Base-by-base conservation (phyloP, 1,284 basidiomycete genomes). In the Pyrrhoderma noxium region DNA sequence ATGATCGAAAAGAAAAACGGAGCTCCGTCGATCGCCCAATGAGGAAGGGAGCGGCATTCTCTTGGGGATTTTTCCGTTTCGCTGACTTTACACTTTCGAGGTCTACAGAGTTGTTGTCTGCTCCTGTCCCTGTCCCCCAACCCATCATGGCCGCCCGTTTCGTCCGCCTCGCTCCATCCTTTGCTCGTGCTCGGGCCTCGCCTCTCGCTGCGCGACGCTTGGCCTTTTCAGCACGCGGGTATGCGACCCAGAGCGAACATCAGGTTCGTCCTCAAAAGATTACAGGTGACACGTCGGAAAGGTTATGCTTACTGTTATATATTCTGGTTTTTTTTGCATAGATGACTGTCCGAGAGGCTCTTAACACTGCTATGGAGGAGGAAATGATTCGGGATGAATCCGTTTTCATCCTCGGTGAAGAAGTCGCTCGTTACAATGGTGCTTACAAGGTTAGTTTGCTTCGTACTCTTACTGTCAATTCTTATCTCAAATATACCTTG, bases 321-420 rank as follows among this genome's bases (percentile, higher is more conserved):
- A 22, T 31, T 43, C 18, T 38, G 23, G 36, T 41, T 34, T 38
- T 51, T 39, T 54, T 19, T 37, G 21, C n/a, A 39, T 65, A 94
- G 88, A 90, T 98, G 92, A 98, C 93, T 48, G 95, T 98, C 56
- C 90, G 96, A 65, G 96, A 99, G 55, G 96, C 96, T 38, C 84
- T 99, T 60, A 99, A 98, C 73, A 73, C 85, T 55, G 96, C 96
- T 35, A 95, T 99, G 91, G 96, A 99, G 75, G 96, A 99, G 74
- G 96, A 99, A 75, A 99, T 99, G 96, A 67, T 88, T 62, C 83
- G 93, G 47, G 96, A 99, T 71, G 89, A 95, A 67, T 87, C 75
- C 37, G 96, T 99, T 47, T 99, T 96, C 69, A 73, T 99, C 65
- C 73, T 99, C 62, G 96, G 96, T 59, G 96, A 99, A 72, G 96